Base-by-base conservation (phyloP, 2,329 filamentous ascomycete species). In the Pseudogymnoascus sp. region DNA sequence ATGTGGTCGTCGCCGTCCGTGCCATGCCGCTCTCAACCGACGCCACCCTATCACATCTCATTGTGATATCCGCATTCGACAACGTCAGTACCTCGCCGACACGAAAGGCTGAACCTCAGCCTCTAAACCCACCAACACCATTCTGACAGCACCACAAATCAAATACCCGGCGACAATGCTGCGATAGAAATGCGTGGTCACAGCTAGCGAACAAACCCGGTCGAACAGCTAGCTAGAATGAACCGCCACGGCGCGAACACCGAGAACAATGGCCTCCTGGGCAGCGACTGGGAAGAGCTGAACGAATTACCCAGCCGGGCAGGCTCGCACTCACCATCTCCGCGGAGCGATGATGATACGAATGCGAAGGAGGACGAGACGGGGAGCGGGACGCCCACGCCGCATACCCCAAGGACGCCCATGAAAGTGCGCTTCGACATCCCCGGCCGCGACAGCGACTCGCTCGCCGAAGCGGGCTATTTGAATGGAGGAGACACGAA, bases 371-470 rank as follows among this genome's bases (percentile, higher is more conserved):
- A 33, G 15, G 50, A 56, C 17, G 50, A 33, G n/a, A 15, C 29
- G 6, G 29, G 10, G 29, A 33, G 50, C 29, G 50, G 17, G 50
- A 19, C 29, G 50, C 26, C 29, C 50, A 33, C 50, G 59, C 66
- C 68, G 62, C 65, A 66, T 65, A 72, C 70, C 26, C 71, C 72
- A 60, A 67, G 72, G 64, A 73, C 69, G 7, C 69, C 70, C 3
- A 74, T 73, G 63, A 67, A 73, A 91, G 84, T 97, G 96, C 84
- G 97, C 96, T 85, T 96, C 93, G 82, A 97, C 97, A 46, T 95
- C 95, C 81, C 96, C 91, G 63, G 95, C 95, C 63, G 93, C 90
- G 75, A 93, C 77, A 67, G 95, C 97, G 78, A 97, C 93, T 82
- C 97, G 84, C 78, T 97, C 95, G 77, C 96, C 87, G 76, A 56